Base-by-base conservation (phyloP, 805 yeast genomes). In the Zygosaccharomyces rouxii region DNA sequence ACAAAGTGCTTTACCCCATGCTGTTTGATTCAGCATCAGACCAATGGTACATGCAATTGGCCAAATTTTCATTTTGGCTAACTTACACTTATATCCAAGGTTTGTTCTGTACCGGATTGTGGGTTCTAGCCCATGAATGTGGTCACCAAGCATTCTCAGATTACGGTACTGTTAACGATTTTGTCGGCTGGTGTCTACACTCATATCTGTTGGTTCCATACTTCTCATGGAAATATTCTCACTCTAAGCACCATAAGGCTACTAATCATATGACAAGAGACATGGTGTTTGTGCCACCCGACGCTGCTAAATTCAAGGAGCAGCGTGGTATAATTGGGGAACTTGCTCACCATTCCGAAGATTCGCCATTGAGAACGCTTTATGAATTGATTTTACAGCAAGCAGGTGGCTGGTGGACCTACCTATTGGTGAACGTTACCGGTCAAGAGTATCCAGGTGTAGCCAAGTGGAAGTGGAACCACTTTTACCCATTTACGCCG, bases 71-170 rank as follows among this genome's bases (percentile, higher is more conserved):
- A 6, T 76, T 78, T 42, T 86, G 94, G 92, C 55, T 73, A 35
- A 67, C 63, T 14, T 82, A 84, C 62, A 67, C 80, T 16, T 61
- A 75, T 46, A 62, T 70, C 39, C 78, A 79, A 58, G 89, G 92
- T 25, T 70, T 86, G 47, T 78, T 84, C 51, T 82, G 83, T 50
- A 83, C 89, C 26, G 95, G 95, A 41, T 46, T 83, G 42, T 87
- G 95, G 95, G 84, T 87, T 43, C 63, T 87, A 71, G 94, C 95
- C 46, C 96, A 87, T 69, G 96, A 87, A 69, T 87, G 96, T 74
- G 96, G 96, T 52, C 96, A 87, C 67, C 84, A 81, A 58, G 95
- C 95, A 19, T 88, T 88, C 68, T 76, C 84, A 35, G 86, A 84
- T 59, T 82, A 81, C 63, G 81, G 80, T 35, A 68, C 75, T 71